phyloP scores from a whole-genome alignment of 2,329 filamentous ascomycete genomes.

The Colletotrichum plurivorum region DNA sequence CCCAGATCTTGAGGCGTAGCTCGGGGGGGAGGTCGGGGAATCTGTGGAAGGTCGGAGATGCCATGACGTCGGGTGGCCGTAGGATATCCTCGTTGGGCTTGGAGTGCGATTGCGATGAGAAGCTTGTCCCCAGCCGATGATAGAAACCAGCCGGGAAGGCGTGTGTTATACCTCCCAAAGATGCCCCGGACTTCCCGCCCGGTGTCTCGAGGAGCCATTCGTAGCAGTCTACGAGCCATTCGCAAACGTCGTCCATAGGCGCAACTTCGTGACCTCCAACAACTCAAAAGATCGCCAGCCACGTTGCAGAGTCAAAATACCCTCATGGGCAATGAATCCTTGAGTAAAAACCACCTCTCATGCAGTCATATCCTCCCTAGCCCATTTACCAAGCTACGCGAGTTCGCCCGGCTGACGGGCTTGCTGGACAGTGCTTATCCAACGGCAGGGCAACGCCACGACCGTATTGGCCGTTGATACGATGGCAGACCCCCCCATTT shows the following conservation, averaged over 20 bases:
- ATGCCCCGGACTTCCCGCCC: background rate
- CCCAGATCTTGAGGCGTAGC: constrained; percentile 36
- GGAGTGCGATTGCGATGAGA: background rate
- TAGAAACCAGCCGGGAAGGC: background rate
- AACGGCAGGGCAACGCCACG: background rate
- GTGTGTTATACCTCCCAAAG: background rate
- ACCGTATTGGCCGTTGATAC: constrained; percentile 14
- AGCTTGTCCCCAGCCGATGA: background rate
- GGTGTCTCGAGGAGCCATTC: background rate
- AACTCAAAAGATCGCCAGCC: no score
- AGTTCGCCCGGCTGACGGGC: constrained; percentile 5
- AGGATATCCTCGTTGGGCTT: background rate
- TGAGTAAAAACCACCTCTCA: background rate
- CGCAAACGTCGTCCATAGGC: constrained; percentile 1
- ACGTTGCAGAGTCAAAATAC: background rate
- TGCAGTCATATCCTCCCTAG: background rate
- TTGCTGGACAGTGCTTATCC: constrained; percentile 6
- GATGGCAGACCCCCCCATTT: background rate
- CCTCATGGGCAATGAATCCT: background rate
- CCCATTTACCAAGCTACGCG: background rate
- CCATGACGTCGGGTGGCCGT: constrained; percentile 46
- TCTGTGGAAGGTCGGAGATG: constrained; percentile 12
- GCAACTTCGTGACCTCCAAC: no score
- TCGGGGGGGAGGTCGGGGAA: constrained; percentile 34
- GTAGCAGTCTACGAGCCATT: background rate